Evolutionary conservation across 306 rosid species (phyloP), one percentile per base, ranked within the genome.

Genomic region (Notholithocarpus densiflorus): DNA sequence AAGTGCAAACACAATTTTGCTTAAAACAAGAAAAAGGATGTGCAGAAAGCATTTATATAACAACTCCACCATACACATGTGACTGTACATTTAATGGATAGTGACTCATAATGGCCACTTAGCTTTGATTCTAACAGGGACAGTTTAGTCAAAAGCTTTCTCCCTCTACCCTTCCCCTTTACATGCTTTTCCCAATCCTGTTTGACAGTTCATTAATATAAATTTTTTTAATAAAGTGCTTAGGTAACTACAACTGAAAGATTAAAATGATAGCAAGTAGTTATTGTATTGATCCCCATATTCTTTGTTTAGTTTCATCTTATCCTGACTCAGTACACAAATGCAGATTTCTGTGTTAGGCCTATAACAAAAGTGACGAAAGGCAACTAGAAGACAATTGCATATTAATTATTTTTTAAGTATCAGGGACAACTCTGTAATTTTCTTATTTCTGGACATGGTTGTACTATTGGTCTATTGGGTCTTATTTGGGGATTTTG

Each of bases 11-110:
- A 54, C n/a, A 17, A 24, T 17, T 23, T 73, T 56, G 19, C 53
- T 59, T 68, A 82, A 4, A 71, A 82, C 61, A 45, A 61, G 68
- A 76, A 76, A 21, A 78, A 48, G 62, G 60, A 34, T 37, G 68
- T 69, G 68, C 43, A 48, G 60, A 65, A 57, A 71, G 17, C 73
- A 64, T 29, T 34, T 68, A 48, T 45, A 76, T 26, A 76, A n/a
- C 19, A 79, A 53, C 27, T 77, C 11, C 29, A 59, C 53, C 55
- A 26, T 48, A 65, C 29, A 70, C 40, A 62, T 59, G 53, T 31
- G 21, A 59, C 73, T 73, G 66, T 40, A 48, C 15, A 61, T 26
- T n/a, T 15, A 26, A 61, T 5, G 15, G n/a, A 24, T 15, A 61
- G 34, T 18, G 27, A 27, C 34, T 27, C 37, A 61, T 26, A 18